Conservation (phyloP, 2,329 filamentous ascomycete species). For the Arthroderma sp. region DNA sequence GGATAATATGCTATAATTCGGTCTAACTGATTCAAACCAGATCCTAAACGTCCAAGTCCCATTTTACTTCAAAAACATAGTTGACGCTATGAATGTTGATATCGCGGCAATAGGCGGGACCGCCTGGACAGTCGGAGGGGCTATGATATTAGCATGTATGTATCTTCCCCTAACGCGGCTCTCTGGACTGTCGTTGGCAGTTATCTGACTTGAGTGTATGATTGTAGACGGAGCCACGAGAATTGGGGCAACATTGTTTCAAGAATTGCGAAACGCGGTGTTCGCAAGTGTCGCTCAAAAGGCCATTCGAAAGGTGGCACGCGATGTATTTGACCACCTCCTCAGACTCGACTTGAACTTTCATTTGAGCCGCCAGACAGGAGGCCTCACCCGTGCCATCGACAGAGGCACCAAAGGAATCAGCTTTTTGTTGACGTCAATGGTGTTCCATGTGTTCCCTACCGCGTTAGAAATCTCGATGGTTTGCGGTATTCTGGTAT, state of each 20-base stretch:
- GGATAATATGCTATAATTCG: neutral
- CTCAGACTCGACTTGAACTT: slow-evolving; percentile 84
- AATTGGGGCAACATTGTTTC: slow-evolving; percentile 78
- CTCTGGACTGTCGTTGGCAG: neutral
- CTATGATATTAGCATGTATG: slow-evolving; percentile 78
- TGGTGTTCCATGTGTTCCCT: slow-evolving; percentile 95
- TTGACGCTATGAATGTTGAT: slow-evolving; percentile 96
- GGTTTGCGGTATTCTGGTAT: slow-evolving; percentile 79
- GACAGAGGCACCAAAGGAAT: slow-evolving; percentile 97
- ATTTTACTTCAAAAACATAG: slow-evolving; percentile 97
- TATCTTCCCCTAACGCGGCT: neutral
- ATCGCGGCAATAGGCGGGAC: slow-evolving; percentile 77
- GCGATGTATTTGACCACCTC: slow-evolving; percentile 85
- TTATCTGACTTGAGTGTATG: neutral
- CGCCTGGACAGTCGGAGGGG: slow-evolving; percentile 74
- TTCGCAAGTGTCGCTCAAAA: slow-evolving; percentile 97
- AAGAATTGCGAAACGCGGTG: slow-evolving; percentile 88
- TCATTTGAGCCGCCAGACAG: slow-evolving; percentile 87
- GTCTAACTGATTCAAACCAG: slow-evolving; percentile 25
- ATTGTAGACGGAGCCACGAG: slow-evolving; percentile 63
- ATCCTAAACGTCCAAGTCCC: slow-evolving; percentile 93
- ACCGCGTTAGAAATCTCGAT: slow-evolving; percentile 88
- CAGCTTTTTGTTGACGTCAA: slow-evolving; percentile 89
- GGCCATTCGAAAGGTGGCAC: slow-evolving; percentile 79
- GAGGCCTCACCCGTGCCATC: slow-evolving; percentile 83